Percentiles rank a stretch among this genome's conserved stretches.
Evolutionary conservation across 129 eudicot genomes (phyloP).

Genomic region (Flaveria ramosissima): DNA sequence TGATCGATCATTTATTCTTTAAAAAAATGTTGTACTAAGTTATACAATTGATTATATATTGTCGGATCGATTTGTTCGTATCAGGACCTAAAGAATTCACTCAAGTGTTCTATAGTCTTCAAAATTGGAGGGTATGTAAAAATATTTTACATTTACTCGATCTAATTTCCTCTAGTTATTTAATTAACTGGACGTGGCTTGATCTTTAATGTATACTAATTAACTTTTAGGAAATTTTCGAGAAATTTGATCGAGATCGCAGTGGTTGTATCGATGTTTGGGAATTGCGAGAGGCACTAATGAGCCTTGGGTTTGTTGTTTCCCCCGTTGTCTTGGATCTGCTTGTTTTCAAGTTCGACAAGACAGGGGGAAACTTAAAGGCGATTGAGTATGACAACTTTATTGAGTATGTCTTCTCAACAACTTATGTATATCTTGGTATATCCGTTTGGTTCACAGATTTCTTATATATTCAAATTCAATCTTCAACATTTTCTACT

Average conservation of each 20-base stretch:
- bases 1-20: background rate
- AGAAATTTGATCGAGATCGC: conserved; percentile 69
- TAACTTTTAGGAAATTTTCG: conserved; percentile 52
- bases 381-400: conserved; percentile 83
- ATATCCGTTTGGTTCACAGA: too few relatives aligned
- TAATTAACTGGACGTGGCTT: background rate
- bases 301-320: conserved; percentile 62
- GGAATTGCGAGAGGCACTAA: conserved; percentile 72
- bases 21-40: too few relatives aligned
- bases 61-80: background rate
- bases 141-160: background rate
- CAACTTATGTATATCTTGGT: background rate
- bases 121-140: conserved; percentile 73
- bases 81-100: conserved; percentile 84
- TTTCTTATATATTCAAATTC: too few relatives aligned
- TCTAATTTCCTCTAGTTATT: background rate
- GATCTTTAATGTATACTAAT: background rate
- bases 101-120: conserved; percentile 67
- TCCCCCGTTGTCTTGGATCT: conserved; percentile 57
- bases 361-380: conserved; percentile 54
- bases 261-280: conserved; percentile 66
- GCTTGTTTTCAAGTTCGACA: conserved; percentile 70
- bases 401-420: conserved; percentile 61
- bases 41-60: too few relatives aligned
- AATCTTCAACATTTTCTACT: too few relatives aligned